Conservation (phyloP, 768 basidiomycete species). For the Boletus subcaerulescens region DNA sequence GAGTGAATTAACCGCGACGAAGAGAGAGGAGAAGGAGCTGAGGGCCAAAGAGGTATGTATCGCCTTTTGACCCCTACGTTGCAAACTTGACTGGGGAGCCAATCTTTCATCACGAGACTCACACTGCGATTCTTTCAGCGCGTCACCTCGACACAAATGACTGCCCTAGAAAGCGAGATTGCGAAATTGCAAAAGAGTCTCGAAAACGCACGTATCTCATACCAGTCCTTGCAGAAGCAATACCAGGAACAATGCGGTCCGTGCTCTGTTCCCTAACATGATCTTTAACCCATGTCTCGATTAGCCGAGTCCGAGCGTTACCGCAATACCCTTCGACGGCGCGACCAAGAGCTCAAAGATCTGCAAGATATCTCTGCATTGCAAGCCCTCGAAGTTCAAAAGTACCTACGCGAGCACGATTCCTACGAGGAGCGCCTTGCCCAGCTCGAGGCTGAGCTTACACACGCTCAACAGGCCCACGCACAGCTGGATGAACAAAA, state of each 20-base stretch:
- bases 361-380: conserved; percentile 57
- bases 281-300: not conserved
- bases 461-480: conserved; percentile 66
- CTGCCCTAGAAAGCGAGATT: conserved; percentile 73
- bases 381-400: conserved; percentile 62
- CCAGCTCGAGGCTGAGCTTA: conserved; percentile 70
- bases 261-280: conserved; percentile 27
- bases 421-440: conserved; percentile 69
- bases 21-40: conserved; percentile 92
- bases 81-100: not conserved
- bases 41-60: conserved; percentile 73
- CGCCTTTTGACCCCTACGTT: conserved; percentile 1
- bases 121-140: conserved; percentile 41
- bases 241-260: conserved; percentile 85
- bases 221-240: conserved; percentile 77
- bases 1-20: conserved; percentile 72
- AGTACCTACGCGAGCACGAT: conserved; percentile 67
- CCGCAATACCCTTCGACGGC: conserved; percentile 66
- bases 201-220: conserved; percentile 69
- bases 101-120: not conserved
- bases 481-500: conserved; percentile 86
- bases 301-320: conserved; percentile 76
- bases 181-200: conserved; percentile 69
- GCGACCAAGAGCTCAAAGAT: conserved; percentile 70
- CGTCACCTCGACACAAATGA: conserved; percentile 62